Evolutionary conservation across 345 rosid species (phyloP), one percentile per base, ranked within the genome.

Genomic region (Populus euphratica): DNA sequence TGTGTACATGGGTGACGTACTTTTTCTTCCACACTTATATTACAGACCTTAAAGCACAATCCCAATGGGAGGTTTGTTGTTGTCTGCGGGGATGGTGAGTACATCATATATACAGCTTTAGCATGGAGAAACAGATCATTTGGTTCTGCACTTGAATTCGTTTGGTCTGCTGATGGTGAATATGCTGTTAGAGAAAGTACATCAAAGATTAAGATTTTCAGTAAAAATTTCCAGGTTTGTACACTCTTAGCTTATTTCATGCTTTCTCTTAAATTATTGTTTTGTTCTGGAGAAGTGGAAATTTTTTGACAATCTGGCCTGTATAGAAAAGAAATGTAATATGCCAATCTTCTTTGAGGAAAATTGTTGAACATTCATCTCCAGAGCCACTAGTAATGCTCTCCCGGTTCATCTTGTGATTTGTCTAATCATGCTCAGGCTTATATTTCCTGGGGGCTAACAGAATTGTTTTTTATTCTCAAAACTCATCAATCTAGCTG

Each of bases 101-200:
- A 90, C 83, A 92, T 96, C 75, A 96, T 94, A 80, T 96, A 96
- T 77, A 96, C 99, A 7, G 98, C 99, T 80, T 78, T 96, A 85
- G 99, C 99, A 36, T 96, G 99, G 99, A 94, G 99, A 87, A 96
- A 96, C 82, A 90, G 97, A 86, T 96, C 99, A 64, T 96, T 94
- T 89, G 99, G 99, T 73, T 92, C 99, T 33, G 98, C 97, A 27
- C 78, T 96, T 85, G 99, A 96, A 85, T 92, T 94, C 35, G 97
- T 85, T 72, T 96, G 99, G 99, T 96, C 99, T 23, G 87, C 94
- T 20, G 99, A 96, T 44, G 98, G 99, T 72, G 99, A 96, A 83
- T 96, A 89, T 88, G 99, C 98, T 79, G 96, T 92, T 73, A 89
- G 97, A 85, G 99, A 96, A 87, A 96, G 97, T 82, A 86, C 98